Percentiles rank a stretch among this genome's conserved stretches.
Evolutionary conservation across 345 rosid genomes (phyloP).

Genomic region (Populus simonii): DNA sequence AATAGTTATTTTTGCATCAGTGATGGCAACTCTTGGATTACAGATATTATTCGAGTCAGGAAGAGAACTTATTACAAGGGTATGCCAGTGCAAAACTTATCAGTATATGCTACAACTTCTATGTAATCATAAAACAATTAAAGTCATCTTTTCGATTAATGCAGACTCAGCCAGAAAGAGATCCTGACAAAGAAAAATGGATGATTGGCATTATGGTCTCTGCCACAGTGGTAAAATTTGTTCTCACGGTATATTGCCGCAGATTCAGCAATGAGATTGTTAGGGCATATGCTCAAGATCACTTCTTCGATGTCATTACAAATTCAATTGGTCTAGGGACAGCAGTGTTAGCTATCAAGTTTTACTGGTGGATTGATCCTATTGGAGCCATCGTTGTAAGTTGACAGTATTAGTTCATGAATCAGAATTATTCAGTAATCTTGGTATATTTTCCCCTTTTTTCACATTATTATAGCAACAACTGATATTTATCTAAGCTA

Average conservation of each 20-base stretch:
- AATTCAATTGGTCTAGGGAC: conserved; percentile 47
- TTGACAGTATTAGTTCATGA: neutral
- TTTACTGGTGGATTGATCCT: conserved; percentile 59
- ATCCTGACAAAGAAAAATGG: conserved; percentile 49
- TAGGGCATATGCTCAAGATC: conserved; percentile 53
- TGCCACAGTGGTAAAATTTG: conserved; percentile 41
- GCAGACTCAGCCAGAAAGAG: conserved; percentile 48
- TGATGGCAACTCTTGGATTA: conserved; percentile 57
- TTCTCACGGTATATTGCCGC: conserved; percentile 37
- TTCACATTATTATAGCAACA: too few species aligned
- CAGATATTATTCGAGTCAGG: conserved; percentile 59
- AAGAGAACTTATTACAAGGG: conserved; percentile 40
- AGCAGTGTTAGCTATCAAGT: conserved; percentile 44
- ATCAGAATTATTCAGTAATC: neutral
- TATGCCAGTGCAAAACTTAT: neutral
- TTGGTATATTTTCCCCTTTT: neutral
- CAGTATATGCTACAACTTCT: neutral
- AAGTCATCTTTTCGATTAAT: neutral
- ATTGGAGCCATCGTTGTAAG: conserved; percentile 50
- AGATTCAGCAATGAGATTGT: conserved; percentile 43
- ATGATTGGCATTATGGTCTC: conserved; percentile 59
- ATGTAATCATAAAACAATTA: neutral
- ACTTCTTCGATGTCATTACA: conserved; percentile 54
- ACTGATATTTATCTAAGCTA: neutral
- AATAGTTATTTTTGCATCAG: conserved; percentile 50